These are phyloP conservation scores for Oryza rufipogon DNA, from an alignment of 176 grass and related monocot genomes.

Conservation along the genomic window DNA sequence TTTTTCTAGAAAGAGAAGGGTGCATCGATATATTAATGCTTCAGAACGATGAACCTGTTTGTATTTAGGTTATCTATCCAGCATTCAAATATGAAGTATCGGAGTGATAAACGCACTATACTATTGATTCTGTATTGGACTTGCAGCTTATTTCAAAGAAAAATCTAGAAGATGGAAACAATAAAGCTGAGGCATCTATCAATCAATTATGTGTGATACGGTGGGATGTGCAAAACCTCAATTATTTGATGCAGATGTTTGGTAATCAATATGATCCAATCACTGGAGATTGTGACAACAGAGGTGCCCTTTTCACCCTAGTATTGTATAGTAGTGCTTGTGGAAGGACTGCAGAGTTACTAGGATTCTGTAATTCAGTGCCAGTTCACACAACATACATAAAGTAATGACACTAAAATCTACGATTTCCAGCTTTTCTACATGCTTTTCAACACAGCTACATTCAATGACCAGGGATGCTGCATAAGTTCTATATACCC, in stretches of 20 bases:
- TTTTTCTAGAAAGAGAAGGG: background rate
- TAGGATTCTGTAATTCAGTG: background rate
- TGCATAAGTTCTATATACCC: background rate
- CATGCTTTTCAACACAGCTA: background rate
- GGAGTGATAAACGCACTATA: background rate
- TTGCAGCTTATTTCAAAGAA: background rate
- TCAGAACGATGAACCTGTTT: background rate
- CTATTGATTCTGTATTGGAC: background rate
- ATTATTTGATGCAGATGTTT: constrained; percentile 33
- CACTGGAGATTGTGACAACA: constrained; percentile 12
- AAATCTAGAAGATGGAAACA: constrained; percentile 15
- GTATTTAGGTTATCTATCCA: background rate
- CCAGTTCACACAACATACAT: background rate
- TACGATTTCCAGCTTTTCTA: constrained; percentile 1
- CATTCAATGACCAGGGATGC: background rate
- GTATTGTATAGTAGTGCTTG: background rate
- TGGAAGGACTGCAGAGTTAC: background rate
- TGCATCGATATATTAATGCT: background rate
- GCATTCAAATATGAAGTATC: background rate
- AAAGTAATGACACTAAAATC: background rate
- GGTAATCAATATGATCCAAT: background rate
- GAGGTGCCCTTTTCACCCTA: constrained; percentile 19
- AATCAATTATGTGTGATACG: constrained; percentile 36
- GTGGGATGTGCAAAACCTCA: constrained; percentile 9
- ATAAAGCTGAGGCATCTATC: constrained; percentile 12